Evolutionary conservation across 2,329 filamentous ascomycete species (phyloP), one percentile per base, ranked within the genome.

Genomic region (Cordyceps javanica): DNA sequence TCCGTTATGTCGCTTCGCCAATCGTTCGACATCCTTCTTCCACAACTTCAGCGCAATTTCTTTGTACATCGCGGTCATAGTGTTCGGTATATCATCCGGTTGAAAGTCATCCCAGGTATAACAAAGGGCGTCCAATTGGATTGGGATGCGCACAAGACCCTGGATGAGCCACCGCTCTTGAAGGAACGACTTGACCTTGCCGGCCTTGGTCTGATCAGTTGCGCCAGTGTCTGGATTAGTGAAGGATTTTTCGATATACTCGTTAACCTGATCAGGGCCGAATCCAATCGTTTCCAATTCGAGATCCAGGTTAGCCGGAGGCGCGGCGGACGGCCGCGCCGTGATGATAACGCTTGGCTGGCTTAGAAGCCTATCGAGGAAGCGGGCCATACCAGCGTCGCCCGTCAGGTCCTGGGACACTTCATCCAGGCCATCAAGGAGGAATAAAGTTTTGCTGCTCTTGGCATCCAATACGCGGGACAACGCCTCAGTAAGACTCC

Each of bases 391-490:
- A 3, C 42, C 13, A 11, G 8, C 16, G 2, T 38, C 32, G 2
- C 11, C 57, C 11, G 10, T 36, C 26, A 68, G 48, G 14, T 64
- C 63, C 46, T 65, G 49, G 1, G 64, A 67, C 11, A 76, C 62
- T 67, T 78, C 75, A 54, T 78, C 75, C 10, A 77, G 59, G 3
- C 75, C 75, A 61, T 78, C 75, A 13, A 77, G 67, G n/a, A 77
- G 45, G 46, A 75, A 74, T 1, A 77, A 63, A n/a, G 68, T 73
- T 50, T 56, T 65, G 23, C n/a, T 42, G 32, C 32, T 34, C 9
- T 54, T 58, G 8, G 36, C 36, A 6, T 16, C 46, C 25, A 19
- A 61, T 55, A 48, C 10, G 26, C 45, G 42, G 34, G 52, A n/a
- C 16, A 36, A 16, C 14, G 14, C 42, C 16, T 26, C 23, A 11